Conservation (phyloP, 169 alveolate species). For the Eimeria sp. region DNA sequence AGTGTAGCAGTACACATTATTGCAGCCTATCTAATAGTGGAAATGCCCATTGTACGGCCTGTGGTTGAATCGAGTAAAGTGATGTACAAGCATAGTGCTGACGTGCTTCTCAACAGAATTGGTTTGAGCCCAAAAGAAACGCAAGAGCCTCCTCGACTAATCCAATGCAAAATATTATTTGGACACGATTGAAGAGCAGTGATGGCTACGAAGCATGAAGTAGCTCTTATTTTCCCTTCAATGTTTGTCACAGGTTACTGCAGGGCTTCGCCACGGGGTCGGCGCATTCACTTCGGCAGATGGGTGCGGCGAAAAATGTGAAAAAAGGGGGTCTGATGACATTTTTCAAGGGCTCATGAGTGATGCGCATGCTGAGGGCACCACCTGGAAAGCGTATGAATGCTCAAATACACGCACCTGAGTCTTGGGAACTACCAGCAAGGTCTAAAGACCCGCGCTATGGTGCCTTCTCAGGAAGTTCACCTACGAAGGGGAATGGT, state of each 20-base stretch:
- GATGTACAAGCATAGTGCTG: too few species aligned
- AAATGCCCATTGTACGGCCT: background rate
- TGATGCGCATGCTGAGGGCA: background rate
- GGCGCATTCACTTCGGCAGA: slow-evolving; percentile 65
- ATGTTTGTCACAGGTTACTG: background rate
- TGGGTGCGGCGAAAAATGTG: slow-evolving; percentile 9
- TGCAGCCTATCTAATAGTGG: background rate
- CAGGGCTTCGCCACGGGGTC: slow-evolving; percentile 44
- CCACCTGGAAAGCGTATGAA: background rate
- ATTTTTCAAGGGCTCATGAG: background rate
- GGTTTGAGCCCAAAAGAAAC: background rate
- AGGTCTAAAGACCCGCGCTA: background rate
- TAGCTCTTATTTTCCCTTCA: background rate
- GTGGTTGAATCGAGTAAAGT: background rate
- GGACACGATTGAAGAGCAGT: background rate
- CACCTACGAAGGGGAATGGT: slow-evolving; percentile 61
- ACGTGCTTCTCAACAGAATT: background rate
- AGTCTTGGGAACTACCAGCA: background rate
- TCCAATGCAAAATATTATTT: background rate
- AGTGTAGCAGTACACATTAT: background rate
- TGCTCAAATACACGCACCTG: background rate
- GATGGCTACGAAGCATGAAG: background rate
- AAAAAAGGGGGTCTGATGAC: background rate
- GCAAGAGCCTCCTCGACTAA: background rate
- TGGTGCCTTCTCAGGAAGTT: background rate